phyloP scores from a whole-genome alignment of 148 eudicot species.

The Simmondsia chinensis region DNA sequence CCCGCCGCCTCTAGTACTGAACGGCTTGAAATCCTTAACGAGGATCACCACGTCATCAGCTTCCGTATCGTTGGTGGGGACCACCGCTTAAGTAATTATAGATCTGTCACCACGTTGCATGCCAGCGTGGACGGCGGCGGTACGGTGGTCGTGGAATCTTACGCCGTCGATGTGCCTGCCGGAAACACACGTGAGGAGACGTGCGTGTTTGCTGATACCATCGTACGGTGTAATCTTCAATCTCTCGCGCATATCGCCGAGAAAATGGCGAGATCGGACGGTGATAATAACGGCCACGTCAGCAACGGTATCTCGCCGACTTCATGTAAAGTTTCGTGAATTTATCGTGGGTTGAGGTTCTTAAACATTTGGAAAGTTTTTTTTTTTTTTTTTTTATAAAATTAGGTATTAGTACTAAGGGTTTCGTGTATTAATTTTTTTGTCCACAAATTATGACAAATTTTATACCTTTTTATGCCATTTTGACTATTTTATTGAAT shows the following conservation, averaged over 20 bases:
- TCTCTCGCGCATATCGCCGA: slow-evolving; percentile 52
- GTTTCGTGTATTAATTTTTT: too few species aligned
- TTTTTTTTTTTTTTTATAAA: neutral
- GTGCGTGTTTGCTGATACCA: slow-evolving; percentile 59
- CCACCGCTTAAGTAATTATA: slow-evolving; percentile 63
- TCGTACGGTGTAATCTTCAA: slow-evolving; percentile 62
- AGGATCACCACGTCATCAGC: slow-evolving; percentile 48
- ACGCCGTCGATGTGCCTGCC: slow-evolving; percentile 67
- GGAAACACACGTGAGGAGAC: slow-evolving; percentile 85
- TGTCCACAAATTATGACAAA: too few species aligned
- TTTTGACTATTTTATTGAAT: too few species aligned
- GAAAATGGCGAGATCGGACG: slow-evolving; percentile 21
- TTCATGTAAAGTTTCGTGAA: slow-evolving; percentile 19
- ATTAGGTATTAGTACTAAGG: neutral
- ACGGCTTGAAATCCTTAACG: slow-evolving; percentile 71
- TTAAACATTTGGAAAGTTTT: neutral
- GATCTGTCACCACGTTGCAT: slow-evolving; percentile 72
- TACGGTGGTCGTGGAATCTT: slow-evolving; percentile 77
- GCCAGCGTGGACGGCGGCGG: slow-evolving; percentile 18
- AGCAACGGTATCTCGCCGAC: slow-evolving; percentile 7
- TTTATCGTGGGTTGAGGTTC: neutral
- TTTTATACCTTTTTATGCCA: too few species aligned
- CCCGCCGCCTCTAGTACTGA: slow-evolving; percentile 80
- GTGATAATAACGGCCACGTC: neutral
- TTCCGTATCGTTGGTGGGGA: slow-evolving; percentile 77